Base-by-base conservation (phyloP, 2,329 filamentous ascomycete species). In the Pseudogymnoascus sp. region DNA sequence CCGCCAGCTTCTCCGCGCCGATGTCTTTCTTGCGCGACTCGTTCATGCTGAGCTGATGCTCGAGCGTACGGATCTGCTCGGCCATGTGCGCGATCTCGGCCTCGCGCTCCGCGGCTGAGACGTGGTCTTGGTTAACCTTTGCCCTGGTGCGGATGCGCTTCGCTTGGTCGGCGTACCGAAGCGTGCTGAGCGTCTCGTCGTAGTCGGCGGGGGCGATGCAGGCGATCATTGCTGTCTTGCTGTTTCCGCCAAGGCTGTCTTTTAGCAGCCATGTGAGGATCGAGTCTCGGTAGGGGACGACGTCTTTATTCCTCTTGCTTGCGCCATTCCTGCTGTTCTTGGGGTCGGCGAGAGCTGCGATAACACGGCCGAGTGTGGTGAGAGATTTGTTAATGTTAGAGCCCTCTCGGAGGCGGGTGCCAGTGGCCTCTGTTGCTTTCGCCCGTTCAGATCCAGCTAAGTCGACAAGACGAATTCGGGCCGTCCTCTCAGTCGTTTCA, bases 311-410 rank as follows among this genome's bases (percentile, higher is more conserved):
- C 66, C 79, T 79, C 72, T 90, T 89, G 64, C 83, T 78, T 63
- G 76, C 74, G 38, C 80, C 78, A 6, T 71, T 73, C 39, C 74
- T 74, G 41, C 83, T 80, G 69, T 88, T 78, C 74, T 91, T 91
- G 1, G 84, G 83, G 69, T 89, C 86, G 58, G 82, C 85, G 3
- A 99, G 82, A 1, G 94, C 93, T 31, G 92, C 93, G 74, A 99
- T 99, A 59, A 99, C 94, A 61, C 94, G 88, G 3, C 94, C 94
- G 8, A 99, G 84, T 0, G 94, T 97, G 0, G 93, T 97, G 38
- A 99, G 84, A 8, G 93, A 97, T 77, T 97, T 97, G 81, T 99
- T 99, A 83, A 99, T 99, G 74, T 97, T 97, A 70, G 91, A 93
- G 60, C 94, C 94, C 76, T 99, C 94, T 63, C 93, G 88, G 21